Percentiles rank a stretch among this genome's conserved stretches.
These are phyloP conservation scores for Aspergillus jensenii DNA, from an alignment of 2,329 filamentous ascomycete genomes.

Conservation along the genomic window DNA sequence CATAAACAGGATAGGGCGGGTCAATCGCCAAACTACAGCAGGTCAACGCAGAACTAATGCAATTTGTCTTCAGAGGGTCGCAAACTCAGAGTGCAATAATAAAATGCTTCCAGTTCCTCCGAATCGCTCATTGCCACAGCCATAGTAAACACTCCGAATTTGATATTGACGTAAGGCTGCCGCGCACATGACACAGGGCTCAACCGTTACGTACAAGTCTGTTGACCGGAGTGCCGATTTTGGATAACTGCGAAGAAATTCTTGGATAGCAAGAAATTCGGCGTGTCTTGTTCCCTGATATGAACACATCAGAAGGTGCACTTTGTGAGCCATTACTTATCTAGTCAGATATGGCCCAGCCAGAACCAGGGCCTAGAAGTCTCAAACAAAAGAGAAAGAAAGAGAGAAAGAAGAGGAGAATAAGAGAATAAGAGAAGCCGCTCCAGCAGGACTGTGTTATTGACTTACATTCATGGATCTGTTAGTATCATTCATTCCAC, in stretches of 20 bases:
- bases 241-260: slow-evolving; percentile 64
- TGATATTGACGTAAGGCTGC: slow-evolving; percentile 84
- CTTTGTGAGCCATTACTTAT: not conserved
- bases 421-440: too few species aligned
- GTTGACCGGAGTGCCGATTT: slow-evolving; percentile 69
- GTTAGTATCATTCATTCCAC: slow-evolving; percentile 97
- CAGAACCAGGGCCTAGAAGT: not conserved
- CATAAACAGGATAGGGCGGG: slow-evolving; percentile 75
- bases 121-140: slow-evolving; percentile 94
- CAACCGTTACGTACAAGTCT: slow-evolving; percentile 92
- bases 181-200: slow-evolving; percentile 98
- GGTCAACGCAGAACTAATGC: slow-evolving; percentile 9
- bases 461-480: slow-evolving; percentile 66
- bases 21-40: slow-evolving; percentile 67
- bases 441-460: not conserved
- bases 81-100: slow-evolving; percentile 71
- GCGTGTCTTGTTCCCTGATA: slow-evolving; percentile 85
- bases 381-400: not conserved
- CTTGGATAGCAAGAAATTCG: slow-evolving; percentile 82
- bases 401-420: too few species aligned
- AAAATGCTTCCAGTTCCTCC: slow-evolving; percentile 94
- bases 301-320: not conserved
- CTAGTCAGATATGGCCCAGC: not conserved
- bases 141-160: slow-evolving; percentile 89
- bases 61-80: slow-evolving; percentile 12